These are phyloP conservation scores for Trypanosoma melophagium DNA, from an alignment of 208 protist species.

Conservation along the genomic window DNA sequence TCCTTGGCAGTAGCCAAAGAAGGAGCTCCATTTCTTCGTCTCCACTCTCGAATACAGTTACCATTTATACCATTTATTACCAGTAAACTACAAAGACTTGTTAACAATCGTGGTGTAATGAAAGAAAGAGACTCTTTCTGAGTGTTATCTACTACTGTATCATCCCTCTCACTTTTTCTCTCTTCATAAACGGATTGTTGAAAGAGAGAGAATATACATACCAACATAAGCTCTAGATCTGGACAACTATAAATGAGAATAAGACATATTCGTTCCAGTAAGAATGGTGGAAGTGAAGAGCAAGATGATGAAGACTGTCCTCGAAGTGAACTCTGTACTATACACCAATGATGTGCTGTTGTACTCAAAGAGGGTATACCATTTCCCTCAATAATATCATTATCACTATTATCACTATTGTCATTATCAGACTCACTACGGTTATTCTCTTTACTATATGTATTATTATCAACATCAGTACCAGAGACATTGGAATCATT, in stretches of 20 bases:
- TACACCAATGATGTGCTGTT: slow-evolving; percentile 21
- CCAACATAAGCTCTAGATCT: slow-evolving; percentile 27
- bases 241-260: slow-evolving; percentile 33
- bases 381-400: not conserved
- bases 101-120: slow-evolving; percentile 25
- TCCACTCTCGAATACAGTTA: slow-evolving; percentile 14
- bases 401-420: not conserved
- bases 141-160: too few relatives aligned
- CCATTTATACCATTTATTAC: slow-evolving; percentile 22
- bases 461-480: not conserved
- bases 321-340: slow-evolving; percentile 15
- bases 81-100: slow-evolving; percentile 27
- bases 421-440: not conserved
- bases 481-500: not conserved
- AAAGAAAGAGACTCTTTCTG: slow-evolving; percentile 11
- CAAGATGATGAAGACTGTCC: not conserved
- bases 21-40: slow-evolving; percentile 17
- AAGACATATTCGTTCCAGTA: slow-evolving; percentile 32
- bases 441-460: not conserved
- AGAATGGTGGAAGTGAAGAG: slow-evolving; percentile 9
- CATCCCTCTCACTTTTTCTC: too few relatives aligned
- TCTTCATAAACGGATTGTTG: not conserved
- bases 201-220: slow-evolving; percentile 20
- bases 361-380: slow-evolving; percentile 11
- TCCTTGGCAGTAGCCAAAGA: not conserved